Conservation (phyloP, 148 eudicot species). For the Rhododendron henanense region DNA sequence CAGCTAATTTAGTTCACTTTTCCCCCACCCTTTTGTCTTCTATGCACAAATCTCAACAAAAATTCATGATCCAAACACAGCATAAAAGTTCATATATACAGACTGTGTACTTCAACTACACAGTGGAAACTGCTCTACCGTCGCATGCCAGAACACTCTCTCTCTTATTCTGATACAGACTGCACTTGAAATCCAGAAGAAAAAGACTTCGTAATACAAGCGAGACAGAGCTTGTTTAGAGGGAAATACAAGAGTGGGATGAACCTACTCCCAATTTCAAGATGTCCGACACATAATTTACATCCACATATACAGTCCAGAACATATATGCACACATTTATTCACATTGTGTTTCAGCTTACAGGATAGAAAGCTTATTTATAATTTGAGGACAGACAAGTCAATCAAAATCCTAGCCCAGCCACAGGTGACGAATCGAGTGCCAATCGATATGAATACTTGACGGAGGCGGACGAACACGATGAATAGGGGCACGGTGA, state of each 20-base stretch:
- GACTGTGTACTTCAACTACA: not conserved
- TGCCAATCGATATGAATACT: constrained; percentile 37
- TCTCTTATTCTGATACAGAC: not conserved
- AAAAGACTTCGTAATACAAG: not conserved
- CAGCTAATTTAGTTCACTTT: not conserved
- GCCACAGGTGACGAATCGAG: constrained; percentile 51
- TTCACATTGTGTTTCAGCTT: not conserved
- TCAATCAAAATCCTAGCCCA: constrained; percentile 18
- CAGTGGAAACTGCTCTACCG: no score
- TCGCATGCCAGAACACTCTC: not conserved
- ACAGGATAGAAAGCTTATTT: not conserved
- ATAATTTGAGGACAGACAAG: not conserved
- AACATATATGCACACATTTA: not conserved
- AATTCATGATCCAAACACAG: not conserved
- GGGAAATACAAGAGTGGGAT: not conserved
- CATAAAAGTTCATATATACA: not conserved
- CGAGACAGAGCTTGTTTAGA: not conserved
- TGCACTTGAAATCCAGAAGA: not conserved
- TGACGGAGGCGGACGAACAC: not conserved
- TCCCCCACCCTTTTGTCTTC: no score
- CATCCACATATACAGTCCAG: not conserved
- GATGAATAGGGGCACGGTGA: not conserved
- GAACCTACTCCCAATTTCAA: not conserved
- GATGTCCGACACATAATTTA: not conserved
- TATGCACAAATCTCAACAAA: not conserved